Base-by-base conservation (phyloP, 1,284 basidiomycete species). In the Leccinum subfulvum region DNA sequence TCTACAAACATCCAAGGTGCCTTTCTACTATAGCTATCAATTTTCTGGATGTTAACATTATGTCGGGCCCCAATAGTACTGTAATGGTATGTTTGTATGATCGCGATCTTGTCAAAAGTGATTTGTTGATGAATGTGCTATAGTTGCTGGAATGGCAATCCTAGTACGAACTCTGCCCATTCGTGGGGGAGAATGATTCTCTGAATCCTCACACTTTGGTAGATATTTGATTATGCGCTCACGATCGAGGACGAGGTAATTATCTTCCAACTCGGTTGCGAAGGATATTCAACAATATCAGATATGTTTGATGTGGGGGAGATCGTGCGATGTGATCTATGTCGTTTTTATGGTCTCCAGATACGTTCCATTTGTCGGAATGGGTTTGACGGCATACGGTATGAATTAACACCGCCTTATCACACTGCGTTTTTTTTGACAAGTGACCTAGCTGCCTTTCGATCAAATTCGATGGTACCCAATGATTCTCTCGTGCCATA, bases 171-270 rank as follows among this genome's bases (percentile, higher is more conserved):
- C 39, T 7, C 14, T 44, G 9, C n/a, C 41, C 41, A 44, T 44
- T 26, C 41, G n/a, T 18, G 9, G 41, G 10, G 41, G 41, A 18
- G 41, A 44, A 10, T 44, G n/a, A 44, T 44, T n/a, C 33, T 41
- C 41, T 44, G 41, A 44, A 1, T 10, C 33, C n/a, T 11, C 37
- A 10, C n/a, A 11, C 14, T 18, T 14, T 26, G 4, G 0, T 16
- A 57, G 56, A 47, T 57, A 14, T 57, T 57, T 16, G 56, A 57
- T 57, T 57, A 57, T 57, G 41, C 41, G 0, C 33, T 57, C 28
- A 57, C 56, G 10, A 9, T 57, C 28, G 41, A 57, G 10, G 56
- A 57, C 28, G 41, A 57, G 41, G 41, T 57, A 47, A 47, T 11
- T 8, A 14, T 18, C 30, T 35, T 26, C 4, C 11, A 1, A 41